Base-by-base conservation (phyloP, 108 stramenopile genomes). In the Aurantiochytrium sp. region DNA sequence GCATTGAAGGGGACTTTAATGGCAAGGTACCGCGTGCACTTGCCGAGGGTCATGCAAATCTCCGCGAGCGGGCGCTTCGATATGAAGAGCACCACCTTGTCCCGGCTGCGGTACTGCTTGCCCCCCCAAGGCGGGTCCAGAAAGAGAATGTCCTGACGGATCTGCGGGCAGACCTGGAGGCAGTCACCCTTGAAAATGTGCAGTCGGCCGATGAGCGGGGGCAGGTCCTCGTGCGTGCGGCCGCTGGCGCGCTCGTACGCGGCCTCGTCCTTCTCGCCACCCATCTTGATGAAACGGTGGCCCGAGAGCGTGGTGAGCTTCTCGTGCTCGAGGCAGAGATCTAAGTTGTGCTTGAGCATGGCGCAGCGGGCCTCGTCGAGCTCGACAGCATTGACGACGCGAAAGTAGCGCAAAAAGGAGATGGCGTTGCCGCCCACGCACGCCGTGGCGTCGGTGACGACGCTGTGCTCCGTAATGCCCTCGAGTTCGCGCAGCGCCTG, bases 381-480 rank as follows among this genome's bases (percentile, higher is more conserved):
- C 85, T 91, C 91, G 31, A 90, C 54, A 15, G 88, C 86, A 37
- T 85, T 42, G 52, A 88, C 65, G 8, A 52, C 34, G 21, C 17
- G 45, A 85, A 88, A 88, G 36, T 19, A 19, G 17, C 86, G 53
- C 54, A 88, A 89, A 86, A 91, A 90, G 1, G 89, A 89, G 4
- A 91, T 91, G 4, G 88, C 69, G 73, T 91, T 91, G 36, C 91
- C 91, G 5, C 91, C 91, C 15, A 91, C 90, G 55, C 91, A 91
- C 1, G 90, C 90, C 19, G 89, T 91, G 32, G 86, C 91, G 30
- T 91, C 91, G 4, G 88, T 55, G 48, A 90, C 34, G 12, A 36
- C 42, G 37, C 88, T 90, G 22, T 86, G 15, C 5, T 17, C 30
- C 15, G 52, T 17, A 2, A 90, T 87, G 21, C 88, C 89, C 15